These are phyloP conservation scores for Aspergillus melleus DNA, from an alignment of 2,329 filamentous ascomycete genomes.

Conservation along the genomic window DNA sequence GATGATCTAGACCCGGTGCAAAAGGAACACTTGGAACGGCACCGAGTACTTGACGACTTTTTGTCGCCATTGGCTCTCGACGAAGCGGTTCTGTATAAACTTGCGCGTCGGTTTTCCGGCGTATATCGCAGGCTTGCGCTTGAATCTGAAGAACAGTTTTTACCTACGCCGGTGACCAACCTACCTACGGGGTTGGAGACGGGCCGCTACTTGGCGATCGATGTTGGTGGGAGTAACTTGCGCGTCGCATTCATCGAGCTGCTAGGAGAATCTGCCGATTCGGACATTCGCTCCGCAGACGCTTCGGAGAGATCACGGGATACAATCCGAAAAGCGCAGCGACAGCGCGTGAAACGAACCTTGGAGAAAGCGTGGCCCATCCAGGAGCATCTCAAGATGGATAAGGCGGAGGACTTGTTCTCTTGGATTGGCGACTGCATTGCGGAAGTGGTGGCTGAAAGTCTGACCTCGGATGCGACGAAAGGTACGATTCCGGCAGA, in stretches of 20 bases:
- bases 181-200: slow-evolving; percentile 54
- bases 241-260: slow-evolving; percentile 59
- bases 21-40: slow-evolving; percentile 31
- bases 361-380: slow-evolving; percentile 56
- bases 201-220: slow-evolving; percentile 57
- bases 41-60: slow-evolving; percentile 41
- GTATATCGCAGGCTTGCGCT: slow-evolving; percentile 47
- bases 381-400: slow-evolving; percentile 56
- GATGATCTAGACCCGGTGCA: slow-evolving; percentile 30
- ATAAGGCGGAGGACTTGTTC: slow-evolving; percentile 74
- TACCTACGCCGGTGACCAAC: slow-evolving; percentile 49
- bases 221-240: slow-evolving; percentile 58
- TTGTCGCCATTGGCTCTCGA: slow-evolving; percentile 42
- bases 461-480: slow-evolving; percentile 41
- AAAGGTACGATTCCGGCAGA: slow-evolving; percentile 44
- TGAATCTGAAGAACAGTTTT: slow-evolving; percentile 48
- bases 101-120: slow-evolving; percentile 47
- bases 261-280: slow-evolving; percentile 43
- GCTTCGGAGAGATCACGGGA: slow-evolving; percentile 42
- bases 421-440: slow-evolving; percentile 80
- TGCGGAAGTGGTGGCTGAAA: slow-evolving; percentile 66
- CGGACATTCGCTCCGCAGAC: slow-evolving; percentile 31
- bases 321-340: slow-evolving; percentile 47
- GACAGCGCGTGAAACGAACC: slow-evolving; percentile 48
- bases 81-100: slow-evolving; percentile 44